Base-by-base conservation (phyloP, 176 grass and related monocot genomes). In the Carex kokanica region DNA sequence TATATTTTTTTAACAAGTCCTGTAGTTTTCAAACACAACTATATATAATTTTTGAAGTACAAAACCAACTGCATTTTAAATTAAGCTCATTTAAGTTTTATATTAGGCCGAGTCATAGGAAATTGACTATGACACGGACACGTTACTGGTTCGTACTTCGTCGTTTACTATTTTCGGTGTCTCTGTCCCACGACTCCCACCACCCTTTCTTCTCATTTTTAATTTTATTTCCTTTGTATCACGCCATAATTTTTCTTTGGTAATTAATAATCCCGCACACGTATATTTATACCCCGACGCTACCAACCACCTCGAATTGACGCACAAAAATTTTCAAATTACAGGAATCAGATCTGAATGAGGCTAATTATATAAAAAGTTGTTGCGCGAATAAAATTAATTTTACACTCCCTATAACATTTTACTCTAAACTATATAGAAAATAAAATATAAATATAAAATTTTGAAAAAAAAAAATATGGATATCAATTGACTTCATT, bases 271-370 rank as follows among this genome's bases (percentile, higher is more conserved):
- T 17, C 66, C 36, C 15, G 15, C 24, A 3, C 58, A 16, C 54
- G 18, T 20, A 74, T 13, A 52, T 25, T 52, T 52, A 74, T 14
- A 41, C 8, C 71, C n/a, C 43, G 20, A 53, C 45, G 2, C 21
- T 74, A 5, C 45, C 45, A 74, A 74, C 71, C 16, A 52, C 71
- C 71, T 74, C 21, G 29, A 74, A 52, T 53, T 53, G 69, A 73
- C 69, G 41, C 69, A 73, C 6, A 23, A 23, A 23, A 45, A 23
- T n/a, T n/a, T n/a, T n/a, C n/a, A n/a, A n/a, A n/a, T n/a, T n/a
- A n/a, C n/a, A n/a, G n/a, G n/a, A n/a, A n/a, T n/a, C n/a, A n/a
- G n/a, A n/a, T n/a, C n/a, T n/a, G n/a, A n/a, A n/a, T n/a, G n/a
- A n/a, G n/a, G n/a, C n/a, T n/a, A n/a, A n/a, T n/a, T n/a, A n/a